phyloP scores from a whole-genome alignment of 257 asterid genomes.

The Salvia hispanica region DNA sequence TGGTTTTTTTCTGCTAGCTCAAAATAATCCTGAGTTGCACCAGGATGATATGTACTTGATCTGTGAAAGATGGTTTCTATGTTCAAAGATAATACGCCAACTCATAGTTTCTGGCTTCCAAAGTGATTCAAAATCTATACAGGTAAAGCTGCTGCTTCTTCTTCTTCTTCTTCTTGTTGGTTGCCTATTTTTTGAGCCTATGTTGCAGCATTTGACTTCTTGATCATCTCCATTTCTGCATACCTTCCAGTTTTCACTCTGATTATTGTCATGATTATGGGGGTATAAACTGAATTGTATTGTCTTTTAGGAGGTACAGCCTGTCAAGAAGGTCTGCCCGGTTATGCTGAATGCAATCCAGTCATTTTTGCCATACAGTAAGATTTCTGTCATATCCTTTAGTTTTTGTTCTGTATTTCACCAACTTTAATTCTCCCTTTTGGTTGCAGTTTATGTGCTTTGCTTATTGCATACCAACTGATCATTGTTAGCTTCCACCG shows the following conservation, averaged over 20 bases:
- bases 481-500: conserved; percentile 2
- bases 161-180: neutral
- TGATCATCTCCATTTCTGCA: conserved; percentile 16
- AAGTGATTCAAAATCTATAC: conserved; percentile 71
- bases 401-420: conserved; percentile 9
- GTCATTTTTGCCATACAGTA: conserved; percentile 77
- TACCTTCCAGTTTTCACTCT: neutral
- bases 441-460: neutral
- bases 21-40: conserved; percentile 63
- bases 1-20: conserved; percentile 77
- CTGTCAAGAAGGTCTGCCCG: conserved; percentile 87
- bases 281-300: conserved; percentile 29
- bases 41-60: conserved; percentile 78
- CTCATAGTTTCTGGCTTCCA: conserved; percentile 84
- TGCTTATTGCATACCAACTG: conserved; percentile 19
- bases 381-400: conserved; percentile 43
- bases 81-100: conserved; percentile 87
- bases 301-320: conserved; percentile 77
- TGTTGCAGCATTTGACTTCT: conserved; percentile 27
- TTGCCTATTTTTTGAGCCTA: conserved; percentile 13
- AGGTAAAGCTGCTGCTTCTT: conserved; percentile 47
- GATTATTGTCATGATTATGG: conserved; percentile 14
- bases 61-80: conserved; percentile 95
- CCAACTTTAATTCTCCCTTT: neutral
- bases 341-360: conserved; percentile 80